Conservation (phyloP, 495 filamentous ascomycete species). For the Lasiosphaeria miniovina region DNA sequence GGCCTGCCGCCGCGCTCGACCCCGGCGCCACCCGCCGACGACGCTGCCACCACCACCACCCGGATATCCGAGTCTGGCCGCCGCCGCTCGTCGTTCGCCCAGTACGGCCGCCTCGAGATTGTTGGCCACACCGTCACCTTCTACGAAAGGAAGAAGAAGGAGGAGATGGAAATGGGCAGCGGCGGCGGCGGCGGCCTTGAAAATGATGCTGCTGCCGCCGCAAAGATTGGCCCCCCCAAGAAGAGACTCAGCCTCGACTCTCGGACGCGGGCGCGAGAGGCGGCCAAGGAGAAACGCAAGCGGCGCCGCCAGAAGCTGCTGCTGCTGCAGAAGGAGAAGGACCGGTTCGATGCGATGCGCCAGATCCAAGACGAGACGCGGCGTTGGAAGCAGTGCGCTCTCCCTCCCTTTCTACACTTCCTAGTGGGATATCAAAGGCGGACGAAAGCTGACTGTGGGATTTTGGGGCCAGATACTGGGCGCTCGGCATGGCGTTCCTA, state of each 20-base stretch:
- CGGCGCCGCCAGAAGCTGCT: slow-evolving; percentile 51
- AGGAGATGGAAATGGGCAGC: slow-evolving; percentile 13
- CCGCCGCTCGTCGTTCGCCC: slow-evolving; percentile 28
- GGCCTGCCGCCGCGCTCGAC: slow-evolving; percentile 34
- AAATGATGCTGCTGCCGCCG: slow-evolving; percentile 9
- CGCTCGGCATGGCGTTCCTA: slow-evolving; percentile 54
- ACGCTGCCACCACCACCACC: background rate
- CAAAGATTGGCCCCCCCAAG: slow-evolving; percentile 1
- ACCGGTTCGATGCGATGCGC: slow-evolving; percentile 75
- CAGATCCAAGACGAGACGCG: slow-evolving; percentile 61
- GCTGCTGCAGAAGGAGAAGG: slow-evolving; percentile 53
- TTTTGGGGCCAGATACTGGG: slow-evolving; percentile 43
- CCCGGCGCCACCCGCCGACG: no score
- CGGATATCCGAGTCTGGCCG: slow-evolving; percentile 2
- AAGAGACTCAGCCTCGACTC: slow-evolving; percentile 22
- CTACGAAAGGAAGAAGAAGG: slow-evolving; percentile 25
- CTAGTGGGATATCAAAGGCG: background rate
- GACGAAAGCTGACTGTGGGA: no score
- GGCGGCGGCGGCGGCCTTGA: slow-evolving; percentile 3
- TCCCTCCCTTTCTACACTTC: background rate
- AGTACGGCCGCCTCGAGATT: slow-evolving; percentile 36
- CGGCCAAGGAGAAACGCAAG: slow-evolving; percentile 53
- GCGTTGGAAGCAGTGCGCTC: slow-evolving; percentile 50
- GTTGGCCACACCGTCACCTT: slow-evolving; percentile 37
- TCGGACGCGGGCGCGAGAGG: slow-evolving; percentile 46